Evolutionary conservation across 164 flowering plant species (phyloP), one percentile per base, ranked within the genome.

Genomic region (Nelumbo lutea): DNA sequence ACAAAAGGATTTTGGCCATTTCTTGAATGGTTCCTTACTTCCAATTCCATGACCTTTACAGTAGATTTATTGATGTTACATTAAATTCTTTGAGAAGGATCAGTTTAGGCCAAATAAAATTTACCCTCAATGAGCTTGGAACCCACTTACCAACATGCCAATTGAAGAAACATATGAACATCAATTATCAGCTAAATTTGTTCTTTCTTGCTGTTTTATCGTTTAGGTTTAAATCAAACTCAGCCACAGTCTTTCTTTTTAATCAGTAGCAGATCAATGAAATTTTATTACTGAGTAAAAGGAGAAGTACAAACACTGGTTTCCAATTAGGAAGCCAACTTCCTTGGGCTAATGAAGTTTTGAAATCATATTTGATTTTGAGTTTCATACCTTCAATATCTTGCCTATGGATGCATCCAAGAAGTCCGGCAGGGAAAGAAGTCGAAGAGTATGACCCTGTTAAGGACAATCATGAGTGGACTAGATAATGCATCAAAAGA

Each of bases 401-500:
- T 94, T 94, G 70, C 98, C 98, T 40, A 94, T 88, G 69, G 98
- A 94, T 74, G 93, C 84, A 83, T 87, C 89, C 84, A 87, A 75
- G 82, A 94, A 94, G 79, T 94, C 97, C 15, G 98, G 98, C 79
- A 94, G 70, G 51, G 98, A 91, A 68, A 94, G 65, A 61, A 94
- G 90, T 74, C 98, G 82, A 66, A 94, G 84, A 2, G 98, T 94
- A 75, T 94, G 98, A 15, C 98, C 98, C 98, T 94, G 76, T 58
- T 7, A 67, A 71, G 6, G 6, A 55, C 56, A 68, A 9, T 40
- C 42, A 13, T 61, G 65, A 63, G 64, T 62, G 50, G 43, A 41
- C 61, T 51, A 9, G 52, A 51, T 8, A 46, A 66, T 59, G 56
- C 45, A 6, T n/a, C 45, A 61, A 63, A n/a, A 15, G 14, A 43